Conservation (phyloP, 2,329 filamentous ascomycete genomes). For the Curvularia sp. region DNA sequence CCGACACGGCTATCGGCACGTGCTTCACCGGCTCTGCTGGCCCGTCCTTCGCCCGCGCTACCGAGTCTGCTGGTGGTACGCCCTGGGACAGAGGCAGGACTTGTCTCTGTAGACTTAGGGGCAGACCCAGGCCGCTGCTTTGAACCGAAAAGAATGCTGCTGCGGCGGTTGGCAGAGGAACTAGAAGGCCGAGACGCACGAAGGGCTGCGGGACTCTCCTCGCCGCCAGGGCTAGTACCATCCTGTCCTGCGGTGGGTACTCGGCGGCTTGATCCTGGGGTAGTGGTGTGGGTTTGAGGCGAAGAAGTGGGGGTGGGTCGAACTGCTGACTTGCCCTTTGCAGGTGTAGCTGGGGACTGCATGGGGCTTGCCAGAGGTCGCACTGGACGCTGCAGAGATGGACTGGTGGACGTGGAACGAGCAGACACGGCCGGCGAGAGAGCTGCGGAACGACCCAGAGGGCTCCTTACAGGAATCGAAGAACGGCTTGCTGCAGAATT, state of each 20-base stretch:
- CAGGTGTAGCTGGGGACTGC: conserved; percentile 42
- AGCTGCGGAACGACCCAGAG: conserved; percentile 37
- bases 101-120: conserved; percentile 23
- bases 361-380: conserved; percentile 42
- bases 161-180: conserved; percentile 40
- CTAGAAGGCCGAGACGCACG: conserved; percentile 40
- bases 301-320: conserved; percentile 33
- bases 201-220: conserved; percentile 41
- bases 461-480: conserved; percentile 47
- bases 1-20: conserved; percentile 33
- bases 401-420: conserved; percentile 41
- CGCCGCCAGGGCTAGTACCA: conserved; percentile 26
- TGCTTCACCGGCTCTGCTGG: conserved; percentile 31
- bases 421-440: conserved; percentile 32
- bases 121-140: conserved; percentile 37
- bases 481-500: conserved; percentile 39
- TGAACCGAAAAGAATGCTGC: conserved; percentile 39
- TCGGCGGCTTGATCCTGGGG: conserved; percentile 36
- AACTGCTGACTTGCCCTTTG: conserved; percentile 30
- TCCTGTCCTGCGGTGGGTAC: conserved; percentile 32
- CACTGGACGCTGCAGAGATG: conserved; percentile 33
- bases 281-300: conserved; percentile 22
- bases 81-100: conserved; percentile 22
- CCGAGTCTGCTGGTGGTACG: conserved; percentile 35
- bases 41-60: conserved; percentile 33